Evolutionary conservation across 495 filamentous ascomycete genomes (phyloP), one percentile per base, ranked within the genome.

Genomic region (Podospora pseudoanserina): DNA sequence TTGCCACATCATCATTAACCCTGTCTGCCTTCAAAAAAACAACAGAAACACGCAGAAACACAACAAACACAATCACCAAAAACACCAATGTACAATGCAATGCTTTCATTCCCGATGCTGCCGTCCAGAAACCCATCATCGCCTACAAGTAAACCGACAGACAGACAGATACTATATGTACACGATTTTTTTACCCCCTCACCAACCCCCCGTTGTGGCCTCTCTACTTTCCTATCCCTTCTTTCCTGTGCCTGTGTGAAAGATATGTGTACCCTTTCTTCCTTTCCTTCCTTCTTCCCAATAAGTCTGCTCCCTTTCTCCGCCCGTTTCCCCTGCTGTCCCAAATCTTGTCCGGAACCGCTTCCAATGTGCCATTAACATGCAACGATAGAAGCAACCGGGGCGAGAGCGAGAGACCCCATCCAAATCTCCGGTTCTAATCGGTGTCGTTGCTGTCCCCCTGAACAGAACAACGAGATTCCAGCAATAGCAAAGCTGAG

Each of bases 111-210:
- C 68, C 72, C 70, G 55, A 67, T 72, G 68, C 70, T 68, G 15
- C 60, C 39, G 7, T 49, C 39, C 66, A 70, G 27, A 65, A 63
- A 64, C 16, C 67, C 61, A 60, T 65, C 69, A 66, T 70, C 65
- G 65, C 23, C 60, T 53, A 67, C 55, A 72, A 67, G 39, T 9
- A 49, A 49, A 49, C 39, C 39, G 39, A 49, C 39, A 49, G 39
- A 49, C 67, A 56, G 64, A 71, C 68, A 71, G 1, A 62, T 63
- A 67, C 23, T 71, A 70, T 74, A 72, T 72, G 70, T 72, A 72
- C 68, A 74, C 60, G 65, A 34, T 44, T 34, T 56, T 67, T 28
- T 58, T 27, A 20, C 44, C 60, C 27, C 16, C 53, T 16, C 39
- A 32, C 4, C 30, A 19, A 23, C 23, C 54, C 55, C 55, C n/a